Evolutionary conservation across 2,329 filamentous ascomycete species (phyloP), one percentile per base, ranked within the genome.

Genomic region (Phaeosphaeria sp.): DNA sequence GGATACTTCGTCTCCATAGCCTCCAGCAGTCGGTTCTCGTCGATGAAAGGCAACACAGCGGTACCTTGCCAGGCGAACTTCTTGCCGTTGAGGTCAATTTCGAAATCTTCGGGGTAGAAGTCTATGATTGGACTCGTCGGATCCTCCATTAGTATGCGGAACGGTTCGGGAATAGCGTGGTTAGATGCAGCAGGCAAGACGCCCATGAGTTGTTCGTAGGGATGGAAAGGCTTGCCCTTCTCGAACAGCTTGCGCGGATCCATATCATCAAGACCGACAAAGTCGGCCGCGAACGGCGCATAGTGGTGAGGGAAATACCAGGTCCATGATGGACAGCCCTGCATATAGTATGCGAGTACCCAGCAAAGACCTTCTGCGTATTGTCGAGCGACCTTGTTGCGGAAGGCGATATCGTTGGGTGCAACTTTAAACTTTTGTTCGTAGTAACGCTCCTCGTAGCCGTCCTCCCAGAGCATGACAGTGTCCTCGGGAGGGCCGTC

Each of bases 291-390:
- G 74, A 99, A 99, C 3, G 96, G 95, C 1, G 95, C 96, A 74
- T 99, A 99, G 75, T 99, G 95, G 72, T 98, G 96, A 0, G 95
- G 95, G 73, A 97, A 99, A 76, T 95, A 99, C 95, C 95, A 99
- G 52, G 94, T 96, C 95, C 96, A 99, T 0, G 93, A 97, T 21
- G 95, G 93, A 70, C 95, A 99, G 23, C 95, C 95, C 78, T 99
- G 95, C 77, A 97, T 97, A 77, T 99, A 99, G 79, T 99, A 99
- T 36, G 93, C 83, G 50, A 99, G 82, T 41, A 99, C 95, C 95
- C 96, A 99, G 21, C 90, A 90, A 10, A 99, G 85, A 36, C 95
- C 95, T 81, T 98, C 93, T 13, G 94, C 93, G 75, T 99, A 99
- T n/a, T 91, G 87, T 53, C 88, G 87, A 36, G 90, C 95, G 55